phyloP scores from a whole-genome alignment of 139 green algal species.

The Chlorella sp. region DNA sequence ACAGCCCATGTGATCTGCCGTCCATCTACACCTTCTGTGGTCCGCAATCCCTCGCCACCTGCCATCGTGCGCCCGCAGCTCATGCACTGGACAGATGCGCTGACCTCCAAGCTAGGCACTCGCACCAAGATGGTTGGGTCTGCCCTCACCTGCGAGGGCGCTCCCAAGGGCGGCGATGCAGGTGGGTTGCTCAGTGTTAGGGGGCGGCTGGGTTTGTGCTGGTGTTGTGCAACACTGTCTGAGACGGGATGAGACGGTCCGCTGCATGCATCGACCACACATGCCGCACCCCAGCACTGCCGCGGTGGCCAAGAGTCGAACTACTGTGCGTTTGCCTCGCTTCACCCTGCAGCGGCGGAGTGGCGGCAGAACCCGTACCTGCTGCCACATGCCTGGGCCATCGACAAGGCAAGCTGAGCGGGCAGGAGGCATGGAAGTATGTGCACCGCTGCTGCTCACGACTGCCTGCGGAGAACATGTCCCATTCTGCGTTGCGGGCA shows the following conservation, averaged over 20 bases:
- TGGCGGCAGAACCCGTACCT: constrained; percentile 47
- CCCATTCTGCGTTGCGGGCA: too few relatives aligned
- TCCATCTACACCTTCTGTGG: too few relatives aligned
- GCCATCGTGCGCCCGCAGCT: not conserved
- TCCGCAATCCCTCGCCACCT: not conserved
- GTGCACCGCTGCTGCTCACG: too few relatives aligned
- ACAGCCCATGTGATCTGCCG: too few relatives aligned
- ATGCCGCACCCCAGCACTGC: too few relatives aligned
- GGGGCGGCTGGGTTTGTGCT: too few relatives aligned
- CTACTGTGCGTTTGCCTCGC: too few relatives aligned
- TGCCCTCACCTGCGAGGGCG: constrained; percentile 54
- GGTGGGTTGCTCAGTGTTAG: constrained; percentile 6
- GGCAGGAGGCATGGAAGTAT: not conserved
- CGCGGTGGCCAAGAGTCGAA: too few relatives aligned
- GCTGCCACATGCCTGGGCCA: constrained; percentile 48
- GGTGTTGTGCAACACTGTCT: too few relatives aligned
- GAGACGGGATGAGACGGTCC: too few relatives aligned
- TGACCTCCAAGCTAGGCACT: constrained; percentile 37
- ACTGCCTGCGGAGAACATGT: too few relatives aligned
- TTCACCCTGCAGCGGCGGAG: constrained; percentile 7
- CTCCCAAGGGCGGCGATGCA: constrained; percentile 41
- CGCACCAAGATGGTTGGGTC: constrained; percentile 59
- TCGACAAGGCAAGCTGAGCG: not conserved
- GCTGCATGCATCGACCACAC: too few relatives aligned
- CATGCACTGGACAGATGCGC: constrained; percentile 55